phyloP scores from a whole-genome alignment of 2,329 filamentous ascomycete genomes.

The Ceratocystis diversiconidia region DNA sequence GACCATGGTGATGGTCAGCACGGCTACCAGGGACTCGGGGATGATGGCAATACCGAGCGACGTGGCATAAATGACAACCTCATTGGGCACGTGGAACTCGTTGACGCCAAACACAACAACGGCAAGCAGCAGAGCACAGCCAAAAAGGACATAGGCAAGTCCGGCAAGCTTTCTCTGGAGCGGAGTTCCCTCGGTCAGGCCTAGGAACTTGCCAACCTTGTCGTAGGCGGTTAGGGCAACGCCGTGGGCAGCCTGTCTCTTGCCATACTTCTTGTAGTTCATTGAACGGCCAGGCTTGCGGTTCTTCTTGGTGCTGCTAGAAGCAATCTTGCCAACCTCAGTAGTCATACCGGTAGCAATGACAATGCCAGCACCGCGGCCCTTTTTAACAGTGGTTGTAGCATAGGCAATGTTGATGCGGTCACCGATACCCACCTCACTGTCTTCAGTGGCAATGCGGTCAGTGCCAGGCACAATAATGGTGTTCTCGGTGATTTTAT shows the following conservation, averaged over 20 bases:
- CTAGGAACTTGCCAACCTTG: constrained; percentile 43
- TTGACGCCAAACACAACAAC: constrained; percentile 46
- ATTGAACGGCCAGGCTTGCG: constrained; percentile 41
- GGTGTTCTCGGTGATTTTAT: constrained; percentile 44
- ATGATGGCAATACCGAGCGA: constrained; percentile 48
- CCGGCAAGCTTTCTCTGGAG: constrained; percentile 66
- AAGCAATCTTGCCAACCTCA: constrained; percentile 56
- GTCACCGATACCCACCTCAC: constrained; percentile 52
- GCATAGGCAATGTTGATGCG: constrained; percentile 63
- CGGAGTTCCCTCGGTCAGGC: constrained; percentile 54
- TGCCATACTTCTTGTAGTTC: constrained; percentile 41
- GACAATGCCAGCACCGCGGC: constrained; percentile 58
- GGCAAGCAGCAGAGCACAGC: constrained; percentile 46
- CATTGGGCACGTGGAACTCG: constrained; percentile 35
- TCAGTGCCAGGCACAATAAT: constrained; percentile 33
- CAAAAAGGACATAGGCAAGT: constrained; percentile 63
- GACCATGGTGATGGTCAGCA: constrained; percentile 57
- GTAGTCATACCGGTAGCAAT: constrained; percentile 58
- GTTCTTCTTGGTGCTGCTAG: constrained; percentile 37
- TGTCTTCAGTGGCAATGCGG: constrained; percentile 31
- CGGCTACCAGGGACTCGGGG: constrained; percentile 50
- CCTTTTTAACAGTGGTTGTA: constrained; percentile 58
- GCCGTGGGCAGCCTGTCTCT: constrained; percentile 35
- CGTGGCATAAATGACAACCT: constrained; percentile 44
- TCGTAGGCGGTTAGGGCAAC: constrained; percentile 34